phyloP scores from a whole-genome alignment of 768 basidiomycete species.

The Rhizopogon rudus region DNA sequence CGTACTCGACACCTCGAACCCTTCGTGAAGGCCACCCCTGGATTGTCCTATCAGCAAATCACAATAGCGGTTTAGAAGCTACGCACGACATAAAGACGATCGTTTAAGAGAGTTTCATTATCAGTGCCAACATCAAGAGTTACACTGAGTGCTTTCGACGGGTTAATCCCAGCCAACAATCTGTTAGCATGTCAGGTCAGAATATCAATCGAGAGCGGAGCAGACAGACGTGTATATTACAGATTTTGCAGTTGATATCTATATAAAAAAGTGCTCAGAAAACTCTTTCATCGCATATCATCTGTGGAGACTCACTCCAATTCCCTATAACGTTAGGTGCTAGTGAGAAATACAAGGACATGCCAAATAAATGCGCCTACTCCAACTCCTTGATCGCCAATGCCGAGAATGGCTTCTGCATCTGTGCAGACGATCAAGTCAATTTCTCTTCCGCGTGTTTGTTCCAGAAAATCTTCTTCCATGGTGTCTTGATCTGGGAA shows the following conservation, averaged over 20 bases:
- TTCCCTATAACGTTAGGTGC: conserved; percentile 28
- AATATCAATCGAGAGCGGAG: background rate
- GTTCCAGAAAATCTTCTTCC: conserved; percentile 73
- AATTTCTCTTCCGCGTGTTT: conserved; percentile 54
- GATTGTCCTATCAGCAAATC: background rate
- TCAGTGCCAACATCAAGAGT: conserved; percentile 76
- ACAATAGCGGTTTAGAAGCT: background rate
- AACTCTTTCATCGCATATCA: background rate
- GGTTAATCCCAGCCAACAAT: conserved; percentile 63
- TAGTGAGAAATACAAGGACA: conserved; percentile 15
- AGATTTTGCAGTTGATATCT: conserved; percentile 78
- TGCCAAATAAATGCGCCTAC: conserved; percentile 27
- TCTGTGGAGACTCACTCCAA: conserved; percentile 38
- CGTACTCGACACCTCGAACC: conserved; percentile 68
- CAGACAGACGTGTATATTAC: conserved; percentile 62
- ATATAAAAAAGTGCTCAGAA: background rate
- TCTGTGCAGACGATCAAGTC: conserved; percentile 83
- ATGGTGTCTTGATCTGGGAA: conserved; percentile 58
- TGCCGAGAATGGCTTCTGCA: conserved; percentile 81
- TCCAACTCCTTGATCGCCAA: conserved; percentile 72
- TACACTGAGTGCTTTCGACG: conserved; percentile 51
- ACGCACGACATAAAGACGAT: conserved; percentile 63
- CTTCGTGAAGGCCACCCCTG: conserved; percentile 75
- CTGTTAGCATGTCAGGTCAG: conserved; percentile 26
- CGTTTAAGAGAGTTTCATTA: conserved; percentile 57